Evolutionary conservation across 495 filamentous ascomycete genomes (phyloP), one percentile per base, ranked within the genome.

Genomic region (Trichoderma gamsii): DNA sequence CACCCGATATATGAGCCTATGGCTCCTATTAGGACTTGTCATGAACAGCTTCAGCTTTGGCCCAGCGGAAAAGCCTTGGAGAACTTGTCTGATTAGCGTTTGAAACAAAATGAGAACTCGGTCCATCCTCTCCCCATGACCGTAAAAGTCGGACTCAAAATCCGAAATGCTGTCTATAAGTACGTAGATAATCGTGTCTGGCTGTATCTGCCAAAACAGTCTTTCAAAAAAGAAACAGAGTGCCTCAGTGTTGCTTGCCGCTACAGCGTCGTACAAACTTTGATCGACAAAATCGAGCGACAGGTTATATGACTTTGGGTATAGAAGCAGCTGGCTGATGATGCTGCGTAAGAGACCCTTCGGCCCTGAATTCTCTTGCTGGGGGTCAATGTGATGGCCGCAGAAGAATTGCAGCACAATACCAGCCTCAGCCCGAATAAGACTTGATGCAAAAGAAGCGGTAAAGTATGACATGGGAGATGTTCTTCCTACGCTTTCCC

Each of bases 341-440:
- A 61, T 61, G 25, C 56, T 61, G 8, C n/a, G 23, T 21, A 61
- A 61, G 7, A 61, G 56, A 3, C 56, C 56, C 25, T 61, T 61
- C 5, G 56, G 56, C 1, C 56, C 56, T 23, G 25, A 61, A 11
- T 21, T 21, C 12, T 61, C 56, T 61, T 32, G 18, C 16, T 61
- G 56, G 2, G 56, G 56, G 16, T 61, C 56, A 32, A 21, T 32
- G 16, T 61, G 56, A 32, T 61, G 23, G 27, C 56, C 29, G 56
- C 56, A 61, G n/a, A 61, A 61, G 13, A 61, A 61, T 61, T 61
- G 56, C 13, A 61, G 16, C 25, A 61, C 56, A 18, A 61, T 61
- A 6, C 56, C 56, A 18, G 23, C 35, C 35, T 61, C 23, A 32
- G 25, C n/a, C 4, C 27, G 56, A 15, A 61, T 18, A 11, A 61